These are phyloP conservation scores for Pleurotus tuber-regium DNA, from an alignment of 768 basidiomycete genomes.

Conservation along the genomic window DNA sequence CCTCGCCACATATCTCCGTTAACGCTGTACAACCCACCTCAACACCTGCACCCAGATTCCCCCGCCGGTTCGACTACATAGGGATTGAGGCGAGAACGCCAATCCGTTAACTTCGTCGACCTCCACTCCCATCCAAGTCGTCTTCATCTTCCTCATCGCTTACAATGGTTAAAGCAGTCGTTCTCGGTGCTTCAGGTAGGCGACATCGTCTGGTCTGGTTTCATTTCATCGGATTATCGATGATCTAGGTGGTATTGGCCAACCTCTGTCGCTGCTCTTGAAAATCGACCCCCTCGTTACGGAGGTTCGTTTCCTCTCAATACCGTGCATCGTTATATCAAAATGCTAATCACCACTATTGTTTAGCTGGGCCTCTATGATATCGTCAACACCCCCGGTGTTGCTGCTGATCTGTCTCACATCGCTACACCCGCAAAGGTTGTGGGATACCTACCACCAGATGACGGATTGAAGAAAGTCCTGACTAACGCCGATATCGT, in stretches of 20 bases:
- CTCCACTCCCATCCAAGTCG: neutral
- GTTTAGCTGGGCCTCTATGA: slow-evolving; percentile 82
- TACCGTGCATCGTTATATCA: neutral
- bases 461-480: slow-evolving; percentile 80
- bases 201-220: slow-evolving; percentile 10
- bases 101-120: too few relatives aligned
- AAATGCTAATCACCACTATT: slow-evolving; percentile 1
- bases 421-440: slow-evolving; percentile 88
- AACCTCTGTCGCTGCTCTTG: slow-evolving; percentile 90
- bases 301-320: slow-evolving; percentile 43
- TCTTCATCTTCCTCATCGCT: slow-evolving; percentile 1
- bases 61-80: too few relatives aligned
- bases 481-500: slow-evolving; percentile 87
- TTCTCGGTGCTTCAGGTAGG: slow-evolving; percentile 93
- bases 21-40: too few relatives aligned
- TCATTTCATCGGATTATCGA: slow-evolving; percentile 8
- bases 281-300: slow-evolving; percentile 83
- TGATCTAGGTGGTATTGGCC: slow-evolving; percentile 86
- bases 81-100: too few relatives aligned
- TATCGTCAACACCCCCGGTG: slow-evolving; percentile 98
- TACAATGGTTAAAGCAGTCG: slow-evolving; percentile 76
- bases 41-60: too few relatives aligned
- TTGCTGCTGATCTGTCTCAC: slow-evolving; percentile 92
- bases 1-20: too few relatives aligned
- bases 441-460: slow-evolving; percentile 72